Evolutionary conservation across 1,284 basidiomycete species (phyloP), one percentile per base, ranked within the genome.

Genomic region (Heterobasidion occidentale): DNA sequence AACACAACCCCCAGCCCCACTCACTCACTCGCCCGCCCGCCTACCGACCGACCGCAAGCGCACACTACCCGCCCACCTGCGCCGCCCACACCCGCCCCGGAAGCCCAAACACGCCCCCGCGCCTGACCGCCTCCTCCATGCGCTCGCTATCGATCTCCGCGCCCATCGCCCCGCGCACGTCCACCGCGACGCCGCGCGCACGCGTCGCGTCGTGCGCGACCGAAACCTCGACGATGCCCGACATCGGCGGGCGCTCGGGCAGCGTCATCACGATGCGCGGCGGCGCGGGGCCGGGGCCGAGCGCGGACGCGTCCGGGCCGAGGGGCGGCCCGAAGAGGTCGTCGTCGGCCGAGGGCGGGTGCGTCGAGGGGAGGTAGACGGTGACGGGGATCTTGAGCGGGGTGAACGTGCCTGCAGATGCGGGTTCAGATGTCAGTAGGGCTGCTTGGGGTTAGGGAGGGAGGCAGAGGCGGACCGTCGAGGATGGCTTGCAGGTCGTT

Each of bases 301-400:
- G 48, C 74, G 73, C 33, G 19, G 33, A 56, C 75, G 65, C 50
- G 27, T 27, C 27, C 27, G 27, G 27, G 27, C 27, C 27, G 71
- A 53, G 46, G 63, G 46, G 66, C 54, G 50, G 68, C 48, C 74
- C 76, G 62, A 80, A 81, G n/a, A 79, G 65, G 12, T 72, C 61
- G 56, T 78, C 74, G 67, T 64, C 57, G 66, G 65, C 19, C 48
- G 66, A 60, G 49, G 58, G 5, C 27, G 27, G 27, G 27, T 27
- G 27, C 27, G 59, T 45, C 9, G 73, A 65, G 5, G 78, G 77
- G 45, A 86, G 66, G 59, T 73, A 76, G 14, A 86, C 70, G 58
- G 81, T 84, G 44, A 86, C 81, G 2, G 84, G 84, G 17, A 87
- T 82, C 63, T 77, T 79, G 36, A 70, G 74, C 0, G 83, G 83